Percentiles rank a stretch among this genome's conserved stretches.
phyloP scores from a whole-genome alignment of 345 rosid species.

The Toxicodendron radicans region DNA sequence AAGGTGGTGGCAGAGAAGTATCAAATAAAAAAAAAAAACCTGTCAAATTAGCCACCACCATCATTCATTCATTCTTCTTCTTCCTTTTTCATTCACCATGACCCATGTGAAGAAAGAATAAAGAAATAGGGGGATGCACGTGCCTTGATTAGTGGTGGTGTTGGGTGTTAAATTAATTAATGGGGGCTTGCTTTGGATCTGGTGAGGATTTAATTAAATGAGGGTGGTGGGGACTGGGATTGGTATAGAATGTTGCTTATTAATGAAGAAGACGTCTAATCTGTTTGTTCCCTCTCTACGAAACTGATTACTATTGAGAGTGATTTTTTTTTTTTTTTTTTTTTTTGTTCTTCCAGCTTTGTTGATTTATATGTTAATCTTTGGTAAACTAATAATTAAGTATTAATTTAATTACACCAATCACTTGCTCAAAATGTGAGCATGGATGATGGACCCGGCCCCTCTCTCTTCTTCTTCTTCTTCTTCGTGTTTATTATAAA shows the following conservation, averaged over 20 bases:
- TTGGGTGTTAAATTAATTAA: not conserved
- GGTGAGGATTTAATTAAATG: constrained; percentile 13
- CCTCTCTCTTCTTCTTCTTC: too few species aligned
- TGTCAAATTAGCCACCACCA: not conserved
- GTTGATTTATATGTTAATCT: not conserved
- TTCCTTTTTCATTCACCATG: not conserved
- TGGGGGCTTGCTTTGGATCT: constrained; percentile 30
- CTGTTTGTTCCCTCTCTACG: constrained; percentile 12
- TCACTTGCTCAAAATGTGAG: too few species aligned
- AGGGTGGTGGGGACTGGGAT: constrained; percentile 19
- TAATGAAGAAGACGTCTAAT: constrained; percentile 8
- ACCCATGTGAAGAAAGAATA: not conserved
- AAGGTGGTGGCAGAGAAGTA: not conserved
- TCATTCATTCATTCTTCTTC: not conserved
- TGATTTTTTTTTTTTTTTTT: not conserved
- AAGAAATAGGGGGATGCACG: constrained; percentile 14
- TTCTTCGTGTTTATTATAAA: too few species aligned
- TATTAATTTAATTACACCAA: too few species aligned
- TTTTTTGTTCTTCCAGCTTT: not conserved
- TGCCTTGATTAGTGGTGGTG: constrained; percentile 15
- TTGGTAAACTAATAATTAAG: too few species aligned
- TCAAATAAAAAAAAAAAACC: too few species aligned
- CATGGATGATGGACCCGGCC: too few species aligned
- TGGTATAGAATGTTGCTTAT: constrained; percentile 26
- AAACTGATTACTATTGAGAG: constrained; percentile 10